phyloP scores from a whole-genome alignment of 345 rosid species.

The Excoecaria agallocha region DNA sequence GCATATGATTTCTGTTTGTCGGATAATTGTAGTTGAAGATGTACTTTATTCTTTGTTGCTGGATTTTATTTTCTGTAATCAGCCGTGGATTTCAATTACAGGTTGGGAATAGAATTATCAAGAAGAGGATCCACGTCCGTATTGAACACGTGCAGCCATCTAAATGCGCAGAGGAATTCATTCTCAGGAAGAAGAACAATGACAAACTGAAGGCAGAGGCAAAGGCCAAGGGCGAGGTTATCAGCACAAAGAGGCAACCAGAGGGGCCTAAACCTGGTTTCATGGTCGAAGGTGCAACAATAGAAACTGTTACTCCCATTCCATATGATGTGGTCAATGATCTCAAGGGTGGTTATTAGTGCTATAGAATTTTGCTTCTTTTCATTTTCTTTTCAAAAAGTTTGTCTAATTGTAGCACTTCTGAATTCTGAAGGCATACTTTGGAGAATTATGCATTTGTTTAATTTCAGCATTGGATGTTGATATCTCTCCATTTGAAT shows the following conservation, averaged over 20 bases:
- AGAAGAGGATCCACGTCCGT: slow-evolving; percentile 69
- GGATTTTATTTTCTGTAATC: not conserved
- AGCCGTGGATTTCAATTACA: not conserved
- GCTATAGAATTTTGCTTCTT: not conserved
- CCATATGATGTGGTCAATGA: slow-evolving; percentile 81
- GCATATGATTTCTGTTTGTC: not conserved
- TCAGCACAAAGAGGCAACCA: slow-evolving; percentile 78
- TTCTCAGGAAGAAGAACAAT: slow-evolving; percentile 54
- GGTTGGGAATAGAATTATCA: slow-evolving; percentile 62
- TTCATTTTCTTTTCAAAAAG: too few species aligned
- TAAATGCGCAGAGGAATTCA: slow-evolving; percentile 63
- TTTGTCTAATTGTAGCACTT: too few species aligned
- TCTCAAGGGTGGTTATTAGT: slow-evolving; percentile 73
- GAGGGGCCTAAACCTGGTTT: slow-evolving; percentile 71
- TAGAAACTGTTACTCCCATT: slow-evolving; percentile 73
- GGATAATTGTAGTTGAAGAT: not conserved
- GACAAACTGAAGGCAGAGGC: slow-evolving; percentile 70
- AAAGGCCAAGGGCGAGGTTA: slow-evolving; percentile 54
- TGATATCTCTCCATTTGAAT: too few species aligned
- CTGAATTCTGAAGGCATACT: not conserved
- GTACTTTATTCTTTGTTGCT: not conserved
- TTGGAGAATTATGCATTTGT: too few species aligned
- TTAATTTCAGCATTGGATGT: too few species aligned
- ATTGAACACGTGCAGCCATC: slow-evolving; percentile 68
- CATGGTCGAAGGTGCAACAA: slow-evolving; percentile 71